Evolutionary conservation across 1,284 basidiomycete species (phyloP).

Genomic region (Ustilago lituana): DNA sequence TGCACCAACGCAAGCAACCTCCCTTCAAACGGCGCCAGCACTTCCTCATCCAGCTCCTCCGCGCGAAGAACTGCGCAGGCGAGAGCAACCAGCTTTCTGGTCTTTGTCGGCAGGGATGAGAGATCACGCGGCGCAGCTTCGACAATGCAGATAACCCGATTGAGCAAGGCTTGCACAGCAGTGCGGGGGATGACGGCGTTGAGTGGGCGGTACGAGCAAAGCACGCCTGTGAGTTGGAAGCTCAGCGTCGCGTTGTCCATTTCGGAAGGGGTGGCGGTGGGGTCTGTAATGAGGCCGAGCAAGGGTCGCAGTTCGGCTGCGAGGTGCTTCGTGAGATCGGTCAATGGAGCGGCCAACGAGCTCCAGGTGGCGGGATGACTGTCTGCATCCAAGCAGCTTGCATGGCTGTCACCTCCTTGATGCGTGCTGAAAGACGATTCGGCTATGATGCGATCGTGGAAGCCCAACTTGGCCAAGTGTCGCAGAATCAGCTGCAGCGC

Average conservation of each 20-base stretch:
- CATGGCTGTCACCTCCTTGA: conserved; percentile 8
- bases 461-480: conserved; percentile 24
- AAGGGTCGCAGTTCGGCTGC: background rate
- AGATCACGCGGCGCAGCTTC: conserved; percentile 8
- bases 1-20: conserved; percentile 14
- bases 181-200: conserved; percentile 1
- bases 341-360: conserved; percentile 6
- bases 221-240: conserved; percentile 18
- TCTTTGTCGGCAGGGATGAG: background rate
- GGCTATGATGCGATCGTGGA: background rate
- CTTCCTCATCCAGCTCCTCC: conserved; percentile 27
- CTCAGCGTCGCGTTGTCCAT: background rate
- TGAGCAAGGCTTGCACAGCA: conserved; percentile 9
- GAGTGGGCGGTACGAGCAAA: conserved; percentile 10
- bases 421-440: conserved; percentile 2
- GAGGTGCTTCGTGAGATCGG: conserved; percentile 4
- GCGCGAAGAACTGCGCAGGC: conserved; percentile 22
- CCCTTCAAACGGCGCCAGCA: conserved; percentile 22
- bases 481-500: conserved; percentile 30
- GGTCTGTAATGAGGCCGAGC: no score
- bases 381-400: conserved; percentile 12
- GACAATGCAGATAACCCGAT: conserved; percentile 6
- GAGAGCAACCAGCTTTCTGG: conserved; percentile 2
- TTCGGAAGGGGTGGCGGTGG: background rate
- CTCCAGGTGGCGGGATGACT: no score